These are phyloP conservation scores for Lizonia empirigonia DNA, from an alignment of 2,329 filamentous ascomycete genomes.

Conservation along the genomic window DNA sequence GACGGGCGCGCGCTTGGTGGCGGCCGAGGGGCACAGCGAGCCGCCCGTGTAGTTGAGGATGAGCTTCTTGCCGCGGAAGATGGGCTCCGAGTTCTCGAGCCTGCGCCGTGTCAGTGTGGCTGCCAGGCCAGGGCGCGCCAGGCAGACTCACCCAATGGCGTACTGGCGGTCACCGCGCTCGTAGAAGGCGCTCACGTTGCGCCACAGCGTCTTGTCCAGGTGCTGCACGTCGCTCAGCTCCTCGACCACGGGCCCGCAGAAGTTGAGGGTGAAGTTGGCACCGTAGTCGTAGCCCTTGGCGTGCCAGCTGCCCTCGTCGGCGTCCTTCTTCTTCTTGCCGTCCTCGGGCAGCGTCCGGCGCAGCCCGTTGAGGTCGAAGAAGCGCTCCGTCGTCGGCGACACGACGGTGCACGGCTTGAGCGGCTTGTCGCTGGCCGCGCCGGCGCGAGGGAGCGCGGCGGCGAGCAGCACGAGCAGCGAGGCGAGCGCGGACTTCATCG, in stretches of 20 bases:
- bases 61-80: conserved; percentile 69
- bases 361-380: conserved; percentile 67
- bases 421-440: conserved; percentile 51
- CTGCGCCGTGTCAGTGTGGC: conserved; percentile 46
- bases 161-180: conserved; percentile 68
- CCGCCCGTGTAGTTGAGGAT: conserved; percentile 59
- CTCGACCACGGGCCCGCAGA: conserved; percentile 77
- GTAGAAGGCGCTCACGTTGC: conserved; percentile 82
- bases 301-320: conserved; percentile 64
- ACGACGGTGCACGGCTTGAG: conserved; percentile 65
- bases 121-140: background rate
- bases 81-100: conserved; percentile 59
- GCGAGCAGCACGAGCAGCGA: conserved; percentile 35
- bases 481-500: conserved; percentile 36
- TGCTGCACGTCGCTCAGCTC: conserved; percentile 67
- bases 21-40: conserved; percentile 51
- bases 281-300: conserved; percentile 77
- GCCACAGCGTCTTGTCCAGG: conserved; percentile 66
- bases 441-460: conserved; percentile 39
- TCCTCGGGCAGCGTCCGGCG: conserved; percentile 56
- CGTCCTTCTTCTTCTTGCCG: conserved; percentile 56
- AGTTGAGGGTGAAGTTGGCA: conserved; percentile 82
- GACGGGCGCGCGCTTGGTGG: conserved; percentile 33
- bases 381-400: conserved; percentile 64
- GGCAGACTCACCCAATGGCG: conserved; percentile 77